Conservation (phyloP, 805 yeast species). For the Candida nitratophila region DNA sequence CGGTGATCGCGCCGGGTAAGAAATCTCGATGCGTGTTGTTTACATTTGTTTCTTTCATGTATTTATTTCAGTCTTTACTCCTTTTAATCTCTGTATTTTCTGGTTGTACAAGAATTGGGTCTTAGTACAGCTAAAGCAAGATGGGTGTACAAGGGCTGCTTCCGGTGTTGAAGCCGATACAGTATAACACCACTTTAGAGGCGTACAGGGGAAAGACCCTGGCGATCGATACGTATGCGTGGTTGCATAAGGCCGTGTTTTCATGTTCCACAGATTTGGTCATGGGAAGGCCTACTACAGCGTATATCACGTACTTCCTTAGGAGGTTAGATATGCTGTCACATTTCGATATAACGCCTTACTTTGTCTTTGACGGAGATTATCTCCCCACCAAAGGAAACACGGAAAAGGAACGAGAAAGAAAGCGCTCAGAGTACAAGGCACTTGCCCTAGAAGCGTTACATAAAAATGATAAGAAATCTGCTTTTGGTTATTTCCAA, state of each 20-base stretch:
- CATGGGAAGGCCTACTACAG: slow-evolving; percentile 59
- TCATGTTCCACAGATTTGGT: slow-evolving; percentile 82
- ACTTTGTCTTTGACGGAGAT: slow-evolving; percentile 92
- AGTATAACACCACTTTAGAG: slow-evolving; percentile 48
- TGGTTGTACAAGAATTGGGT: no score
- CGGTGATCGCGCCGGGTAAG: no score
- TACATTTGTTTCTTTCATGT: no score
- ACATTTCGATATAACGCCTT: slow-evolving; percentile 68
- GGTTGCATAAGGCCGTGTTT: slow-evolving; percentile 86
- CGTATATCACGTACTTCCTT: slow-evolving; percentile 63
- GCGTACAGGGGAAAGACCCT: slow-evolving; percentile 65
- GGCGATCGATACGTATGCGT: slow-evolving; percentile 94
- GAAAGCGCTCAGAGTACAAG: slow-evolving; percentile 50
- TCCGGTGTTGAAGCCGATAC: slow-evolving; percentile 72
- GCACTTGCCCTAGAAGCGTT: slow-evolving; percentile 46
- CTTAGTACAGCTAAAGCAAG: not conserved
- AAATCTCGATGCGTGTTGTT: no score
- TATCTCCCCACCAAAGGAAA: slow-evolving; percentile 68
- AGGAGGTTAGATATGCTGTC: slow-evolving; percentile 60
- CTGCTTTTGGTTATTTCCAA: slow-evolving; percentile 63
- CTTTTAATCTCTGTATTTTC: no score
- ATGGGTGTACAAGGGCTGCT: slow-evolving; percentile 87
- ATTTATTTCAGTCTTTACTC: no score
- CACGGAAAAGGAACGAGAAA: slow-evolving; percentile 62
- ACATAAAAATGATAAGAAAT: slow-evolving; percentile 43